Evolutionary conservation across 805 yeast species (phyloP).

Genomic region (Candida hispaniensis): DNA sequence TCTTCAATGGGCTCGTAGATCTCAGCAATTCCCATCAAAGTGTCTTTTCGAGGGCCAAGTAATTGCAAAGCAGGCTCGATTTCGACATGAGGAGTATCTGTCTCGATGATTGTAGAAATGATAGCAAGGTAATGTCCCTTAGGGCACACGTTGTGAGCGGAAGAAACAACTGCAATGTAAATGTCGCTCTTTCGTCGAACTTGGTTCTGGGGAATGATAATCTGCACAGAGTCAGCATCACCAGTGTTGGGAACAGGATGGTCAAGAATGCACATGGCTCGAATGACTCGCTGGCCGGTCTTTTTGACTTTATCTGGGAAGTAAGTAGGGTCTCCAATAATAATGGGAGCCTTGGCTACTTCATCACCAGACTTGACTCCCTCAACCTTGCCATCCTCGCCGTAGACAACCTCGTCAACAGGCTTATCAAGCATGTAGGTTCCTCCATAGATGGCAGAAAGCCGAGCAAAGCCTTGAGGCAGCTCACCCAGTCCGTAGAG

Average conservation of each 20-base stretch:
- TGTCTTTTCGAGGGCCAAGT: constrained; percentile 67
- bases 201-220: constrained; percentile 94
- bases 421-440: constrained; percentile 97
- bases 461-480: constrained; percentile 98
- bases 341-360: constrained; percentile 79
- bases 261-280: constrained; percentile 81
- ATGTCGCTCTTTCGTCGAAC: constrained; percentile 88
- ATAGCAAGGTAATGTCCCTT: constrained; percentile 86
- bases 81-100: constrained; percentile 84
- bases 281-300: constrained; percentile 63
- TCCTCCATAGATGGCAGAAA: constrained; percentile 96
- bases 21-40: constrained; percentile 89
- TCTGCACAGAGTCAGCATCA: constrained; percentile 81
- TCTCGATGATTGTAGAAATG: constrained; percentile 88
- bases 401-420: constrained; percentile 75
- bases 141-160: constrained; percentile 82
- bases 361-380: constrained; percentile 93
- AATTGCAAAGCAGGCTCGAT: constrained; percentile 88
- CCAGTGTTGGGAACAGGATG: constrained; percentile 79
- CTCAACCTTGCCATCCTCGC: constrained; percentile 56
- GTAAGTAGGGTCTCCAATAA: constrained; percentile 96
- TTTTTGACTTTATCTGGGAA: constrained; percentile 74
- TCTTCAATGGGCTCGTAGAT: constrained; percentile 77
- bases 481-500: constrained; percentile 93
- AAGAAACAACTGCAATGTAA: constrained; percentile 81